phyloP scores from a whole-genome alignment of 257 asterid genomes.

The Solanum pimpinellifolium region DNA sequence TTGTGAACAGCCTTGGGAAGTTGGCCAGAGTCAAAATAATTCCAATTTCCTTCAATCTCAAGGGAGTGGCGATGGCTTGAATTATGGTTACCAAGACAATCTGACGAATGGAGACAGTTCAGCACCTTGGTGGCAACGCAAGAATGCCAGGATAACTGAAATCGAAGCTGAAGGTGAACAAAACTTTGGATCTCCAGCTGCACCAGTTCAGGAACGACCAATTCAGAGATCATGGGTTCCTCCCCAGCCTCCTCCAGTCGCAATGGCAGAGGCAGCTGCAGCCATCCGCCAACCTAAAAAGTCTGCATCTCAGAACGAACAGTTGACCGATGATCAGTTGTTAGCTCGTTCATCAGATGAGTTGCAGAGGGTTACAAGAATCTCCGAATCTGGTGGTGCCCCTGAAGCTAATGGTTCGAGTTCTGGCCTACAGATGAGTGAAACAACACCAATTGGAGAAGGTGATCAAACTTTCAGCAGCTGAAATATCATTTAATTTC shows the following conservation, averaged over 20 bases:
- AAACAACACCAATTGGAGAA: slow-evolving; percentile 33
- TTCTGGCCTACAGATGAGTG: slow-evolving; percentile 25
- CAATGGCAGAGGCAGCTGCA: slow-evolving; percentile 85
- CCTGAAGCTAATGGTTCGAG: slow-evolving; percentile 28
- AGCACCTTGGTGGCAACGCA: slow-evolving; percentile 52
- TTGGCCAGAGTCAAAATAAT: slow-evolving; percentile 36
- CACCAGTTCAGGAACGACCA: slow-evolving; percentile 24
- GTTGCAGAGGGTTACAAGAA: slow-evolving; percentile 53
- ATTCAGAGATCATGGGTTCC: slow-evolving; percentile 81
- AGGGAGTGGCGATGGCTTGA: slow-evolving; percentile 23
- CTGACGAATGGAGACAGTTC: slow-evolving; percentile 37
- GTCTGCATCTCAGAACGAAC: slow-evolving; percentile 30
- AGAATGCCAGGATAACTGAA: slow-evolving; percentile 53
- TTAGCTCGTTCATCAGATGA: slow-evolving; percentile 52
- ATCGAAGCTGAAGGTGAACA: slow-evolving; percentile 37
- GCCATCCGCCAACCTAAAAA: slow-evolving; percentile 95
- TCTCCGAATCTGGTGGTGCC: slow-evolving; percentile 63
- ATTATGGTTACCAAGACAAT: slow-evolving; percentile 22
- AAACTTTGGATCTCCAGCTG: slow-evolving; percentile 20
- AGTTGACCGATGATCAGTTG: slow-evolving; percentile 49
- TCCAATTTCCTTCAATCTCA: slow-evolving; percentile 30
- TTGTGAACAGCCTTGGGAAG: slow-evolving; percentile 86
- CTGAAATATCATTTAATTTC: background rate
- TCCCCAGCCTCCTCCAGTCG: slow-evolving; percentile 93
- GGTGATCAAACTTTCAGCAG: background rate